Evolutionary conservation across 768 basidiomycete species (phyloP).

Genomic region (Calocera cornea): DNA sequence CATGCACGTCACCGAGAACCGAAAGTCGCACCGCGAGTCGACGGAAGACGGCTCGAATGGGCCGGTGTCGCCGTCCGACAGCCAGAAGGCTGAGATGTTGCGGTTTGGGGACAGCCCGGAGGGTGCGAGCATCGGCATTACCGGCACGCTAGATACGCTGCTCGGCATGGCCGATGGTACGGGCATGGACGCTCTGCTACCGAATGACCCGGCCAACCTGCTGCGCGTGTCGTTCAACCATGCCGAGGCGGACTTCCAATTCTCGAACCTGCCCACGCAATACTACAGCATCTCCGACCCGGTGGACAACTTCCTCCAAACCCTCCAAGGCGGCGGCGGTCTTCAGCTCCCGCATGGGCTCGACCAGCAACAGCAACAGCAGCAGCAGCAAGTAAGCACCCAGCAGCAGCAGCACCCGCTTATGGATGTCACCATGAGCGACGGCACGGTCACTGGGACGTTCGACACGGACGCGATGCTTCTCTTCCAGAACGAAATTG

Average conservation of each 20-base stretch:
- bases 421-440: slow-evolving; percentile 3
- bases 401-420: slow-evolving; percentile 3
- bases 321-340: slow-evolving; percentile 3
- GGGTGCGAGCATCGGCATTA: slow-evolving; percentile 13
- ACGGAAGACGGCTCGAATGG: slow-evolving; percentile 4
- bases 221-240: slow-evolving; percentile 14
- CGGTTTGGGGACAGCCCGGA: slow-evolving; percentile 8
- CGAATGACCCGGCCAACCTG: background rate
- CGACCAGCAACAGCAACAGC: slow-evolving; percentile 3
- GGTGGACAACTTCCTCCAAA: slow-evolving; percentile 13
- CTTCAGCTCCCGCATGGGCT: slow-evolving; percentile 2
- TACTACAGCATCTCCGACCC: slow-evolving; percentile 13
- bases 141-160: slow-evolving; percentile 12
- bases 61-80: slow-evolving; percentile 4
- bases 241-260: slow-evolving; percentile 14
- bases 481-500: slow-evolving; percentile 5
- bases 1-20: slow-evolving; percentile 4
- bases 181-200: background rate
- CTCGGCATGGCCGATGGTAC: background rate
- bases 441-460: slow-evolving; percentile 7
- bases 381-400: background rate
- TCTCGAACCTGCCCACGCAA: slow-evolving; percentile 11
- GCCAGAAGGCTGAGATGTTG: background rate
- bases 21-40: background rate
- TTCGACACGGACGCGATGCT: background rate